These are phyloP conservation scores for Podila clonocystis DNA, from an alignment of 192 early-diverging fungal species.

Conservation along the genomic window DNA sequence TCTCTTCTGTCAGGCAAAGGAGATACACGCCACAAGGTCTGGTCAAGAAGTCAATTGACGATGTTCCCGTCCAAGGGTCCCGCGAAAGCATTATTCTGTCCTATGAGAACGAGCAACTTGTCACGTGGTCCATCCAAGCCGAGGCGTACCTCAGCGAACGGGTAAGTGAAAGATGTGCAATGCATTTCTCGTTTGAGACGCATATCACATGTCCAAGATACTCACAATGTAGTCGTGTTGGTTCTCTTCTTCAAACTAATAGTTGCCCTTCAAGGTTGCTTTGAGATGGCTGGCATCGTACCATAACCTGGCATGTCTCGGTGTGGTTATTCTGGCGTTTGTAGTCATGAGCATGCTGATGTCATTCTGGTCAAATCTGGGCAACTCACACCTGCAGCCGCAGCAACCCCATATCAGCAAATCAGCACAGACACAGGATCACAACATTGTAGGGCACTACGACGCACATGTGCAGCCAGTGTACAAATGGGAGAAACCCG, in stretches of 20 bases:
- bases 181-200: neutral
- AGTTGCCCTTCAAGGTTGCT: conserved; percentile 10
- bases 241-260: neutral
- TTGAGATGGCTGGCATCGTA: conserved; percentile 36
- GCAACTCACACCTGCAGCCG: neutral
- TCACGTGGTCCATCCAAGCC: conserved; percentile 20
- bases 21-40: conserved; percentile 30
- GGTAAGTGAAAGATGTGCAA: neutral
- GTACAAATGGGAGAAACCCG: conserved; percentile 28
- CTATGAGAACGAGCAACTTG: conserved; percentile 33
- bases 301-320: conserved; percentile 24
- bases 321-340: conserved; percentile 19
- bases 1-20: conserved; percentile 18
- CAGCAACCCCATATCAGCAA: conserved; percentile 4
- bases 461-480: conserved; percentile 43
- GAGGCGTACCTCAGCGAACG: conserved; percentile 23
- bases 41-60: conserved; percentile 19
- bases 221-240: neutral
- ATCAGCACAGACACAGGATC: neutral
- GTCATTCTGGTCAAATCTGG: neutral
- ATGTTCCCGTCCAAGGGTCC: conserved; percentile 12
- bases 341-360: neutral
- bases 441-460: conserved; percentile 5
- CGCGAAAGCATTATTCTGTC: conserved; percentile 25
- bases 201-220: neutral